These are phyloP conservation scores for Pythium periplocum DNA, from an alignment of 352 stramenopile species.

Conservation along the genomic window DNA sequence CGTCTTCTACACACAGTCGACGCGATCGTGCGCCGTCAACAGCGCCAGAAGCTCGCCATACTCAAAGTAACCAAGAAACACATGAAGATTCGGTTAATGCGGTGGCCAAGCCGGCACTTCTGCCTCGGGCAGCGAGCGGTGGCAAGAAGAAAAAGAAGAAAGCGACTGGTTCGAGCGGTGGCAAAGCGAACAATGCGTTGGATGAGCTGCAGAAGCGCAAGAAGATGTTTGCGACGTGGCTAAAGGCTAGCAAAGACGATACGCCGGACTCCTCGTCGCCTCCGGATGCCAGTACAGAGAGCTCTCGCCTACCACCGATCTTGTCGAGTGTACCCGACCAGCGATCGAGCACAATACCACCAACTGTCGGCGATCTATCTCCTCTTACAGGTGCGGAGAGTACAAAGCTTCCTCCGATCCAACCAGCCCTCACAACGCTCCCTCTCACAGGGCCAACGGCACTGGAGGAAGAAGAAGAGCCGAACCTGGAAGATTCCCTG, in stretches of 20 bases:
- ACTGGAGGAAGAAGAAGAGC: slow-evolving; percentile 1
- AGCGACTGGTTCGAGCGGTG: slow-evolving; percentile 17
- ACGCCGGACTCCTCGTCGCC: too few species aligned
- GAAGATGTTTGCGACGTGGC: slow-evolving; percentile 71
- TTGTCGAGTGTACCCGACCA: too few species aligned
- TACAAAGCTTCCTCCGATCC: neutral
- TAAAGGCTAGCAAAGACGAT: slow-evolving; percentile 27
- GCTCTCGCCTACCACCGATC: too few species aligned
- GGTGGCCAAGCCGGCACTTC: too few species aligned
- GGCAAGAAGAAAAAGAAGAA: slow-evolving; percentile 39
- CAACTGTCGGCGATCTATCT: slow-evolving; percentile 9
- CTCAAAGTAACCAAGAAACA: slow-evolving; percentile 17
- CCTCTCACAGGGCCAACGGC: slow-evolving; percentile 1
- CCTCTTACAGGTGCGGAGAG: neutral
- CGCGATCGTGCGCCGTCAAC: neutral
- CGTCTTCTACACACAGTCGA: slow-evolving; percentile 5
- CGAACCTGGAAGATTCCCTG: slow-evolving; percentile 51
- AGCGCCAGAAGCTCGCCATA: neutral
- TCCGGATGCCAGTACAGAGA: too few species aligned
- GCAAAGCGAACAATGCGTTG: slow-evolving; percentile 26
- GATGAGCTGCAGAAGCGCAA: slow-evolving; percentile 65
- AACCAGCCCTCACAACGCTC: neutral
- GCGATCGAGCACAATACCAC: too few species aligned
- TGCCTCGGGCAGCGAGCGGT: slow-evolving; percentile 9
- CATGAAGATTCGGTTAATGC: slow-evolving; percentile 4